Base-by-base conservation (phyloP, 1,139 yeast species). In the Zhuliangozyma blackwelliae region DNA sequence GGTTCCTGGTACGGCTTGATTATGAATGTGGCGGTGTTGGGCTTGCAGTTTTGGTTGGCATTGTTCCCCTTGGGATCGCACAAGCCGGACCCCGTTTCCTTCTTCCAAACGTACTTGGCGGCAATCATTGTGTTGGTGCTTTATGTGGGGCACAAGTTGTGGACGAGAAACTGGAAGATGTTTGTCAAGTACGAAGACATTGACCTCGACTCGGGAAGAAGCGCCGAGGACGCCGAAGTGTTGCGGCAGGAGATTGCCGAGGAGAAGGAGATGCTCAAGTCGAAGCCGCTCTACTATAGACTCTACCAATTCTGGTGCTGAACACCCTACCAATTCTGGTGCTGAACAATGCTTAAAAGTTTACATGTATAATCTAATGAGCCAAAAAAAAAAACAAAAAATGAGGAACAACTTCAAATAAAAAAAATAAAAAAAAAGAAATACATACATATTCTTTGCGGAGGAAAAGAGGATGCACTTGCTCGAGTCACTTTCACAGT, bases 41-140 rank as follows among this genome's bases (percentile, higher is more conserved):
- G 59, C 9, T 58, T 68, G 38, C 72, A 68, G 48, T 68, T 68
- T 46, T 68, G 75, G 75, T 54, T 59, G 19, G 58, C 72, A 3
- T 54, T 68, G 36, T 68, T 46, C 48, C 74, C 74, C 9, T 44
- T 66, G 28, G 63, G 63, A 7, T 7, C 23, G 7, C 25, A 40
- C 11, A 39, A 45, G 27, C 73, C 74, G 21, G 36, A 53, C 29
- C 65, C 65, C 0, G 34, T 27, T 10, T 49, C 38, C 5, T 65
- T 64, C 44, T 65, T 65, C 49, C 45, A 65, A 40, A 60, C 61
- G 34, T 64, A 64, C 48, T 51, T 63, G 43, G 69, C 64, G 11
- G 63, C 61, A 10, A 58, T 63, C 25, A 56, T 65, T 31, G 61
- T 63, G 31, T 34, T 62, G 23, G 62, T 43, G 5, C 61, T 60